phyloP scores from a whole-genome alignment of 768 basidiomycete genomes.

The Solioccasus polychromus region DNA sequence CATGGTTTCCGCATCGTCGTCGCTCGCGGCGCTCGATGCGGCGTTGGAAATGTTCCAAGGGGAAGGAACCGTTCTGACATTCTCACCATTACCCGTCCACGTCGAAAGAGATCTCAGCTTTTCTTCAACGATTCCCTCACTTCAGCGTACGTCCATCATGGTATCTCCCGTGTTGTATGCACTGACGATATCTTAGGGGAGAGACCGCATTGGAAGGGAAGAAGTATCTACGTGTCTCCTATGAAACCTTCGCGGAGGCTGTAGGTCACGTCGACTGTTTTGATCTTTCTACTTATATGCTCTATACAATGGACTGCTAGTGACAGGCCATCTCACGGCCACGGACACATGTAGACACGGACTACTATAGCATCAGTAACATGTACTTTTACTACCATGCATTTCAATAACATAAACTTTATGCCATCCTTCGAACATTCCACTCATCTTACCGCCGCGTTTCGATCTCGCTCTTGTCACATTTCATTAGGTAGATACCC shows the following conservation, averaged over 20 bases:
- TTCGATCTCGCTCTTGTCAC: no score
- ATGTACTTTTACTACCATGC: no score
- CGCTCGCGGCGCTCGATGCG: slow-evolving; percentile 1
- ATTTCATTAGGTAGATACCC: no score
- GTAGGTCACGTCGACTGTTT: slow-evolving; percentile 6
- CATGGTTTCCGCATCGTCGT: neutral
- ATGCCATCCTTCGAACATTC: no score
- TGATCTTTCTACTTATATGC: no score
- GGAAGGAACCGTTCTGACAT: slow-evolving; percentile 1
- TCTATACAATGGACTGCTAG: neutral
- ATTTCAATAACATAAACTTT: no score
- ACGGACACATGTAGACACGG: no score
- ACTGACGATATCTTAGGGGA: slow-evolving; percentile 9
- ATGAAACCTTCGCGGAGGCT: slow-evolving; percentile 20
- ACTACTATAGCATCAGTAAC: no score
- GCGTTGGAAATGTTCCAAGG: neutral
- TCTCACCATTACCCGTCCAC: neutral
- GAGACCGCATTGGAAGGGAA: neutral
- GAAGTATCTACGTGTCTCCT: slow-evolving; percentile 9
- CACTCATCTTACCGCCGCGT: no score
- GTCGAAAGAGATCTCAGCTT: slow-evolving; percentile 3
- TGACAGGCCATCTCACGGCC: neutral
- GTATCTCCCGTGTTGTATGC: neutral
- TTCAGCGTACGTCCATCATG: slow-evolving; percentile 3
- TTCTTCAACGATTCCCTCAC: neutral